phyloP scores from a whole-genome alignment of 2,329 filamentous ascomycete species.

The Talaromyces sp. region DNA sequence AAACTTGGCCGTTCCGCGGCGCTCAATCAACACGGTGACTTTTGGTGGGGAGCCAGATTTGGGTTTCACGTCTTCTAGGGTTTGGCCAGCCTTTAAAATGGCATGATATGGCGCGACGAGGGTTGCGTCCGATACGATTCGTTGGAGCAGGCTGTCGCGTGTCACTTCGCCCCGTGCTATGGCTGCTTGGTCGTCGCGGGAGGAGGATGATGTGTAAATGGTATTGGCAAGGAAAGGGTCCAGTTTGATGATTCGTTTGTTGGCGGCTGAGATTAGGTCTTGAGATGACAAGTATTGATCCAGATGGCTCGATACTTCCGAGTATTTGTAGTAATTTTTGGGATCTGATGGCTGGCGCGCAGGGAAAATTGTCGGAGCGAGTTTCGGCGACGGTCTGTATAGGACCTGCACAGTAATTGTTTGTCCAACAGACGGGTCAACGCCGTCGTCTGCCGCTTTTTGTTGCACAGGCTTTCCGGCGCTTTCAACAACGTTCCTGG shows the following conservation, averaged over 20 bases:
- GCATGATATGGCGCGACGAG: slow-evolving; percentile 51
- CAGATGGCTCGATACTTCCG: slow-evolving; percentile 53
- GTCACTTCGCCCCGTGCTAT: slow-evolving; percentile 53
- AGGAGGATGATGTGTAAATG: slow-evolving; percentile 48
- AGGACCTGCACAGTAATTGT: slow-evolving; percentile 45
- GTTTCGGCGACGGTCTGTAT: slow-evolving; percentile 52
- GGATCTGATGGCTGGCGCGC: slow-evolving; percentile 41
- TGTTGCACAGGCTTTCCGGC: slow-evolving; percentile 27
- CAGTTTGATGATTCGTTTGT: slow-evolving; percentile 56
- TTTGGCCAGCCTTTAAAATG: slow-evolving; percentile 43
- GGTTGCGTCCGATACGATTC: slow-evolving; percentile 45
- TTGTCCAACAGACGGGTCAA: slow-evolving; percentile 40
- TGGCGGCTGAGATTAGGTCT: slow-evolving; percentile 48
- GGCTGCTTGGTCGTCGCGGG: slow-evolving; percentile 50
- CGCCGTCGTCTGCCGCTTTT: slow-evolving; percentile 20
- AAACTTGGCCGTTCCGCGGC: slow-evolving; percentile 60
- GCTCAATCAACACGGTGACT: slow-evolving; percentile 55
- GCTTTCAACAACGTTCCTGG: slow-evolving; percentile 46
- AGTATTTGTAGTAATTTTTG: slow-evolving; percentile 52
- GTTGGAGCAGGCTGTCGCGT: slow-evolving; percentile 56
- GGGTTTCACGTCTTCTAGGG: slow-evolving; percentile 46
- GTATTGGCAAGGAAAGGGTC: slow-evolving; percentile 59
- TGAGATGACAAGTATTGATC: slow-evolving; percentile 55
- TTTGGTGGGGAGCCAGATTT: slow-evolving; percentile 57
- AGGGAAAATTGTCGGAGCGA: slow-evolving; percentile 50